These are phyloP conservation scores for Halophytophthora batemanensis DNA, from an alignment of 352 stramenopile species.

Conservation along the genomic window DNA sequence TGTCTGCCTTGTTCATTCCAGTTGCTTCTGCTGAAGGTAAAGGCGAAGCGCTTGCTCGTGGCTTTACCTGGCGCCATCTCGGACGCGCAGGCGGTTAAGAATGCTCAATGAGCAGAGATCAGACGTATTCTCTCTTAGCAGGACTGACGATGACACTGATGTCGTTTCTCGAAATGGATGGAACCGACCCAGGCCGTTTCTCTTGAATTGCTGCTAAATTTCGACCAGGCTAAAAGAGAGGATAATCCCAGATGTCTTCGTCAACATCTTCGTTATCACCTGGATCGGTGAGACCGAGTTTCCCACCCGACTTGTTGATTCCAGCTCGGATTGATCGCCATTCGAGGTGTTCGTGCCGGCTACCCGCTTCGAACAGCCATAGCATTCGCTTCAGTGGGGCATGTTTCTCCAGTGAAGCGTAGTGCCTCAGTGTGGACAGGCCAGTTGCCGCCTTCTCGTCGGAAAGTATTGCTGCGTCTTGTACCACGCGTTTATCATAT, in stretches of 20 bases:
- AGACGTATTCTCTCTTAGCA: no score
- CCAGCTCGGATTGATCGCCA: conserved; percentile 13
- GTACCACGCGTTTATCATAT: conserved; percentile 33
- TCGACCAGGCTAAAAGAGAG: conserved; percentile 20
- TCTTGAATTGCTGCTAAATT: neutral
- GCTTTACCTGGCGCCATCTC: conserved; percentile 13
- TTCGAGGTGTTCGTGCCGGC: conserved; percentile 21
- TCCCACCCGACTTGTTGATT: conserved; percentile 3
- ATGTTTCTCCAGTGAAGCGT: conserved; percentile 48
- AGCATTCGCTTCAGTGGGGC: conserved; percentile 51
- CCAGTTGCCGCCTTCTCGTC: conserved; percentile 27
- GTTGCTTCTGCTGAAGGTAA: no score
- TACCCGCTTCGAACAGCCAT: conserved; percentile 51
- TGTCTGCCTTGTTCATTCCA: no score
- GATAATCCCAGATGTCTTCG: conserved; percentile 65
- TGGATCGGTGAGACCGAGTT: neutral
- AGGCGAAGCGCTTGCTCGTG: no score
- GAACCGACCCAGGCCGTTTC: neutral
- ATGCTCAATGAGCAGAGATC: no score
- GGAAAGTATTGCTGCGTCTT: conserved; percentile 20
- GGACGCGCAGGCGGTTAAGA: no score
- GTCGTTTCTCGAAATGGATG: no score
- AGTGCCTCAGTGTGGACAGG: conserved; percentile 49
- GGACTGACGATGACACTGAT: no score
- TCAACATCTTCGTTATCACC: conserved; percentile 30